Percentiles rank a stretch among this genome's conserved stretches.
phyloP scores from a whole-genome alignment of 306 rosid species.

The Vigna nakashimae region DNA sequence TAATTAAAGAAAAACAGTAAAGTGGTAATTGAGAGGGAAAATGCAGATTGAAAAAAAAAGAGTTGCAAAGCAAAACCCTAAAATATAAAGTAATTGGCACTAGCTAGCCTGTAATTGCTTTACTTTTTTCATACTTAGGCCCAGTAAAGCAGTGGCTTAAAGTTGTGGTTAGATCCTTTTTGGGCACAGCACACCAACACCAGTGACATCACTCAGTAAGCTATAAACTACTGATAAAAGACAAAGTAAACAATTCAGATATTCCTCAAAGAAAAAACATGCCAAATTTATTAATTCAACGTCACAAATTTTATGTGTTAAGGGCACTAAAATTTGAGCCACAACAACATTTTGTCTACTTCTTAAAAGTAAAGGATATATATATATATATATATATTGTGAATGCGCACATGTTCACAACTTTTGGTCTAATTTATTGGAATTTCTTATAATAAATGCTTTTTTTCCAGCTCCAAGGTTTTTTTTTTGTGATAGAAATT shows the following conservation, averaged over 20 bases:
- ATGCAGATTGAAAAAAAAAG: neutral
- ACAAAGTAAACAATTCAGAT: neutral
- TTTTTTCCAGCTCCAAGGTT: no score
- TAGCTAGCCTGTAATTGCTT: slow-evolving; percentile 3
- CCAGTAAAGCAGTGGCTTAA: slow-evolving; percentile 24
- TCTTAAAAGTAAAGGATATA: neutral
- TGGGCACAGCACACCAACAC: slow-evolving; percentile 35
- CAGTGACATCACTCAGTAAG: slow-evolving; percentile 36
- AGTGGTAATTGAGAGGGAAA: neutral
- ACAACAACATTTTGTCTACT: neutral
- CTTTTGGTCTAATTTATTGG: no score
- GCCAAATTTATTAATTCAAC: neutral
- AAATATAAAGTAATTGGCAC: neutral
- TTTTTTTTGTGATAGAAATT: no score
- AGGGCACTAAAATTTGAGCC: neutral
- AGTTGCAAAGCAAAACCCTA: neutral
- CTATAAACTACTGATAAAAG: slow-evolving; percentile 2
- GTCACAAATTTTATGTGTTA: neutral
- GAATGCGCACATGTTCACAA: no score
- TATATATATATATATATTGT: no score
- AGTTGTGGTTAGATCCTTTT: slow-evolving; percentile 42
- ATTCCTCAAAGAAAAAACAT: neutral
- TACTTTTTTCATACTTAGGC: slow-evolving; percentile 15
- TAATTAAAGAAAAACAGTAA: neutral
- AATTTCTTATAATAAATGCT: no score